Conservation (phyloP, 768 basidiomycete species). For the Leccinum broughii region DNA sequence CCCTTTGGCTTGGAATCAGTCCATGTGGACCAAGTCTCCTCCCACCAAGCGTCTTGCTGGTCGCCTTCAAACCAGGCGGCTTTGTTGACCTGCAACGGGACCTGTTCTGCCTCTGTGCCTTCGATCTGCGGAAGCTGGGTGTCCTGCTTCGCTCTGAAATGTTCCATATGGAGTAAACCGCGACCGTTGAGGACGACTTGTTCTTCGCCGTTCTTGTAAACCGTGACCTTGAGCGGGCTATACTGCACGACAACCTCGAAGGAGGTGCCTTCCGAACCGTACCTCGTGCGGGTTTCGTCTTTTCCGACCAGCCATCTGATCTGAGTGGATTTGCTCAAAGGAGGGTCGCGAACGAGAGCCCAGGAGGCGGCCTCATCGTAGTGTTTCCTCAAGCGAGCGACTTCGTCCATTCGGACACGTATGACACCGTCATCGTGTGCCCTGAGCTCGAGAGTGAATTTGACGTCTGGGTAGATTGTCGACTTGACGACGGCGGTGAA, state of each 20-base stretch:
- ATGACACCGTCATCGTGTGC: slow-evolving; percentile 88
- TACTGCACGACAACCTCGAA: slow-evolving; percentile 71
- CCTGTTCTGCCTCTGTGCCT: slow-evolving; percentile 48
- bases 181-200: slow-evolving; percentile 89
- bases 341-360: slow-evolving; percentile 79
- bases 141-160: slow-evolving; percentile 76
- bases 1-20: slow-evolving; percentile 96
- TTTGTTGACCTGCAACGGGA: slow-evolving; percentile 52
- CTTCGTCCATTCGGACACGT: slow-evolving; percentile 91
- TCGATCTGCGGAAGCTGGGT: slow-evolving; percentile 37
- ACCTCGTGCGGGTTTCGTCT: slow-evolving; percentile 61
- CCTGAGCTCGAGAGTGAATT: slow-evolving; percentile 79
- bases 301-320: slow-evolving; percentile 68
- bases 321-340: slow-evolving; percentile 44
- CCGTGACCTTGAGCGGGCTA: slow-evolving; percentile 71
- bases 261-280: slow-evolving; percentile 61
- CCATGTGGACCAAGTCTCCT: slow-evolving; percentile 85
- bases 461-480: slow-evolving; percentile 78
- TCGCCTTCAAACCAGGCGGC: slow-evolving; percentile 89
- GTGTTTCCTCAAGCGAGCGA: slow-evolving; percentile 72
- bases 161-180: slow-evolving; percentile 96
- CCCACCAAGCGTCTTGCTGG: slow-evolving; percentile 81
- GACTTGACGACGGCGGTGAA: slow-evolving; percentile 81
- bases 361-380: slow-evolving; percentile 92
- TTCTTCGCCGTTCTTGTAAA: slow-evolving; percentile 72